Percentiles rank a stretch among this genome's conserved stretches.
These are phyloP conservation scores for Blumeria hordei DNA, from an alignment of 2,329 filamentous ascomycete genomes.

Conservation along the genomic window DNA sequence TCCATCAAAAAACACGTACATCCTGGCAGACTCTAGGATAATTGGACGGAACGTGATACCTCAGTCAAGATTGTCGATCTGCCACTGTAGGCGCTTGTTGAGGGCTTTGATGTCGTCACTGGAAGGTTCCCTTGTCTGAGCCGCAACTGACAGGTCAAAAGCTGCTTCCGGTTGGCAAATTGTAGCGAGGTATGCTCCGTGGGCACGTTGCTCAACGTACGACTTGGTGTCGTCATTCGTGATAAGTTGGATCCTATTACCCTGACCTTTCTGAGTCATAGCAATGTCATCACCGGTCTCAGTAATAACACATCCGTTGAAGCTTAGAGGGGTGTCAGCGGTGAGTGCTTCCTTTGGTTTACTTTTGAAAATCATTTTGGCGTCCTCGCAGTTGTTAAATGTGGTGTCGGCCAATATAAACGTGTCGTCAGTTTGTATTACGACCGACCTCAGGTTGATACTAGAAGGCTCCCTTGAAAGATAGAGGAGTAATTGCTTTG, in stretches of 20 bases:
- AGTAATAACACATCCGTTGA: background rate
- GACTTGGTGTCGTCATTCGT: background rate
- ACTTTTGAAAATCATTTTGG: background rate
- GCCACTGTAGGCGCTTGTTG: background rate
- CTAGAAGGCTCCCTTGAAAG: no score
- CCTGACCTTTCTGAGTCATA: background rate
- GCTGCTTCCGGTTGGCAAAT: background rate
- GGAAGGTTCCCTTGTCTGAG: no score
- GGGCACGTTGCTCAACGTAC: background rate
- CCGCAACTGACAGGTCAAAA: background rate
- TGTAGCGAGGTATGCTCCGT: background rate
- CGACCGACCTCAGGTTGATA: no score
- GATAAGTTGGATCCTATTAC: background rate
- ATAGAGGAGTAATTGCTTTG: no score
- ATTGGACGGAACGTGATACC: background rate
- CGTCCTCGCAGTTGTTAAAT: background rate
- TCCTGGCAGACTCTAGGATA: background rate
- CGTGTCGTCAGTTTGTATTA: constrained; percentile 2
- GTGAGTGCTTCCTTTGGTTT: background rate
- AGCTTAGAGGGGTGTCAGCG: background rate
- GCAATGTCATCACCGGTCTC: background rate
- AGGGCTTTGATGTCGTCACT: background rate
- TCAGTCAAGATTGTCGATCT: background rate
- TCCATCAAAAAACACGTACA: no score
- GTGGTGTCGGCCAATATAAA: background rate